Conservation (phyloP, 371 early-diverging fungal genomes). For the Apophysomyces sp. region DNA sequence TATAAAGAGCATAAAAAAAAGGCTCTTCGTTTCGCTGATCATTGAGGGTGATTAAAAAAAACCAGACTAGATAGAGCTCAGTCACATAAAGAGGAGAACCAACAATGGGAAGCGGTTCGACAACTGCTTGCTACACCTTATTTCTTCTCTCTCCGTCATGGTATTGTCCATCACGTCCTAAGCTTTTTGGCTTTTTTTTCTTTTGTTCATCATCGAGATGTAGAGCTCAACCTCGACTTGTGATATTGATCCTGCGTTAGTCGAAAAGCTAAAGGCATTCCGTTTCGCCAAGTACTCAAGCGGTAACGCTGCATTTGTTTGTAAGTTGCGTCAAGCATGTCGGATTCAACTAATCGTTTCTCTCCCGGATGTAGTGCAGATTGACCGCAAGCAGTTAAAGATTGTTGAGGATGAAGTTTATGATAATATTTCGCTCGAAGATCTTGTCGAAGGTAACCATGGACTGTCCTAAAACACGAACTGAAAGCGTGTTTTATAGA, state of each 20-base stretch:
- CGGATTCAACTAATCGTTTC: no score
- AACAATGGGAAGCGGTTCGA: no score
- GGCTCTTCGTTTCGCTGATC: no score
- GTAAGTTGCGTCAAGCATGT: constrained; percentile 34
- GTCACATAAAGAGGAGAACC: no score
- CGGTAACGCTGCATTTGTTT: constrained; percentile 60
- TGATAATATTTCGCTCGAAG: constrained; percentile 55
- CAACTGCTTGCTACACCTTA: background rate
- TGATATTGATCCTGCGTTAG: constrained; percentile 54
- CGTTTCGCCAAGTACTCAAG: constrained; percentile 58
- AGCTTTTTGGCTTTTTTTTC: no score
- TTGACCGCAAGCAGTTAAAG: constrained; percentile 49
- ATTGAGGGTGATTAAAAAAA: no score
- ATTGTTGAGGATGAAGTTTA: constrained; percentile 57
- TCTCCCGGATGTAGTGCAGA: no score
- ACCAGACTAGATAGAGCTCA: no score
- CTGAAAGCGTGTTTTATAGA: constrained; percentile 22
- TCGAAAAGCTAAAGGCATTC: constrained; percentile 56
- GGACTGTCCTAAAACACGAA: background rate
- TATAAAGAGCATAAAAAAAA: background rate
- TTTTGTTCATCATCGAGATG: background rate
- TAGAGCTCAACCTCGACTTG: constrained; percentile 41
- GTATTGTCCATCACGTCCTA: background rate
- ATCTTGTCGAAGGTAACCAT: constrained; percentile 52
- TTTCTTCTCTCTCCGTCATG: background rate